A percentile compares a stretch with the other conserved stretches of the same genome.
Evolutionary conservation across 2,329 filamentous ascomycete genomes (phyloP).

Genomic region (Bipolaris cookei): DNA sequence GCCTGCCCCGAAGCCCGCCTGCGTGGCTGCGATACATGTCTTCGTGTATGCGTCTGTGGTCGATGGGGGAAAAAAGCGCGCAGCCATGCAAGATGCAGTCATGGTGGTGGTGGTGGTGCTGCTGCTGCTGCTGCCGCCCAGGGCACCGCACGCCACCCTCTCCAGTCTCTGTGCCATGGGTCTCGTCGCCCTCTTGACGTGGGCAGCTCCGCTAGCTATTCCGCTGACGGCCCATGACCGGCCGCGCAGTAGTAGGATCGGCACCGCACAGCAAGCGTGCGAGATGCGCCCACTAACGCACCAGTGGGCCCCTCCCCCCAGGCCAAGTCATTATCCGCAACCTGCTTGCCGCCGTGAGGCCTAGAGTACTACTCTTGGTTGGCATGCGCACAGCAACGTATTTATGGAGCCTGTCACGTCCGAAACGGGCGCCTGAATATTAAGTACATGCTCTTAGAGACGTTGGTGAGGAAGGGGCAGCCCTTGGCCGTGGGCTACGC

Average conservation of each 20-base stretch:
- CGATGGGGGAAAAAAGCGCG: too few species aligned
- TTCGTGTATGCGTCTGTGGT: too few species aligned
- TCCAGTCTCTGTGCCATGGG: neutral
- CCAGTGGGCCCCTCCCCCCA: neutral
- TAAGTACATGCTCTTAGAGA: neutral
- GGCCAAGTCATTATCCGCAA: constrained; percentile 8
- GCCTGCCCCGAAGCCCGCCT: too few species aligned
- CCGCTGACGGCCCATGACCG: constrained; percentile 20
- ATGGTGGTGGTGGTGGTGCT: neutral
- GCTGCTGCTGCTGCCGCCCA: too few species aligned
- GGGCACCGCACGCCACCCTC: neutral
- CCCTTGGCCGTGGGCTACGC: constrained; percentile 6
- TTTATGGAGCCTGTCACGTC: neutral
- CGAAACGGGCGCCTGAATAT: neutral
- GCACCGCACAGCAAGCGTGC: constrained; percentile 12
- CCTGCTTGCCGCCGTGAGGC: constrained; percentile 2
- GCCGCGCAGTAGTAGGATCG: constrained; percentile 18
- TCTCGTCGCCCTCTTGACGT: neutral
- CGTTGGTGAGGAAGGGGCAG: neutral
- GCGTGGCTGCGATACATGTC: neutral
- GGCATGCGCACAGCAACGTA: neutral
- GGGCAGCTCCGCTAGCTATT: constrained; percentile 7
- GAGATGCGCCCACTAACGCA: constrained; percentile 3
- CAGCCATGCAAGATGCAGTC: neutral
- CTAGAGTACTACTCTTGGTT: neutral